A percentile compares a stretch with the other conserved stretches of the same genome.
Evolutionary conservation across 2,329 filamentous ascomycete species (phyloP).

Genomic region (Aspergillus sp.): DNA sequence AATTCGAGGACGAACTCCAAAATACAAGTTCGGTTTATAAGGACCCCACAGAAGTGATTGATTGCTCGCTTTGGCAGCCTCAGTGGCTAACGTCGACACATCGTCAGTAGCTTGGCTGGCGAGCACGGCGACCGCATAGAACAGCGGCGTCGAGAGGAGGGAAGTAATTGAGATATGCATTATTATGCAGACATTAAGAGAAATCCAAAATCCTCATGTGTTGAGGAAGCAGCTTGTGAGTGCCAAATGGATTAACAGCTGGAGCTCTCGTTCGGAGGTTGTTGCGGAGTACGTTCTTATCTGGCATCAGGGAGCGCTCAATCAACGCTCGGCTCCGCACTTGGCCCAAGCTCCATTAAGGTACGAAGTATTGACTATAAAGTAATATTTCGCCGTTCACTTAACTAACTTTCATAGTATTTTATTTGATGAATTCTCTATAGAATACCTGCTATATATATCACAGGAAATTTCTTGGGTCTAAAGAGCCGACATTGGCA

Average conservation of each 20-base stretch:
- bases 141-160: constrained; percentile 27
- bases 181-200: constrained; percentile 24
- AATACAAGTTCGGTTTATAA: constrained; percentile 91
- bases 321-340: constrained; percentile 29
- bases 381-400: no score
- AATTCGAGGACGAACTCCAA: constrained; percentile 79
- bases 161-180: constrained; percentile 33
- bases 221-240: constrained; percentile 16
- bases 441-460: background rate
- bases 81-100: constrained; percentile 37
- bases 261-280: constrained; percentile 6
- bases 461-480: constrained; percentile 60
- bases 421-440: background rate
- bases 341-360: constrained; percentile 33
- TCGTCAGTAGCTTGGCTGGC: constrained; percentile 30
- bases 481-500: constrained; percentile 64
- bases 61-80: constrained; percentile 59
- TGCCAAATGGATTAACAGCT: background rate
- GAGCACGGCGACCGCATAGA: constrained; percentile 29
- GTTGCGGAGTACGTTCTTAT: constrained; percentile 22
- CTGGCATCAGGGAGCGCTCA: constrained; percentile 19
- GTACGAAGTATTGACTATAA: no score
- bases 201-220: constrained; percentile 15
- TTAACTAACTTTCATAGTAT: no score
- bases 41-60: constrained; percentile 93